phyloP scores from a whole-genome alignment of 179 eudicot species.

The Patellifolia procumbens region DNA sequence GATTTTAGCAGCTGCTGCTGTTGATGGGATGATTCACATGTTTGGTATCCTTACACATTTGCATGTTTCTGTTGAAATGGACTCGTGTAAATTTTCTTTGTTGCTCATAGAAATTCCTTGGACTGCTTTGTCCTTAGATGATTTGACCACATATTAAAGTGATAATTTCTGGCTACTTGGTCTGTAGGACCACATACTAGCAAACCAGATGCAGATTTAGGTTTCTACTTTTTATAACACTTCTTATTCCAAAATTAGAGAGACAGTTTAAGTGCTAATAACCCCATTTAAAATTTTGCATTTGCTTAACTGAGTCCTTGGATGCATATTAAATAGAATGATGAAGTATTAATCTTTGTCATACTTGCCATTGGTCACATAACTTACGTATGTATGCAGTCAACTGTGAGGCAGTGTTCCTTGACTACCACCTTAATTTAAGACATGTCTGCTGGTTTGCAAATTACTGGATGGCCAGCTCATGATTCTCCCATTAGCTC shows the following conservation, averaged over 20 bases:
- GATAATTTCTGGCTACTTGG: not conserved
- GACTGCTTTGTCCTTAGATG: constrained; percentile 4
- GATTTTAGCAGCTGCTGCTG: constrained; percentile 95
- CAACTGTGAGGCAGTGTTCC: constrained; percentile 31
- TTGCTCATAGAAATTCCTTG: constrained; percentile 1
- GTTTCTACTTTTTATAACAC: not conserved
- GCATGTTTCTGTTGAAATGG: constrained; percentile 5
- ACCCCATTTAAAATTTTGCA: not conserved
- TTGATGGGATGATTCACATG: constrained; percentile 97
- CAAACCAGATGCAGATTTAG: not conserved
- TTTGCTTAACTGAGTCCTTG: too few species aligned
- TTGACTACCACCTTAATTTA: constrained; percentile 51
- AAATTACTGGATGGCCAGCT: constrained; percentile 98
- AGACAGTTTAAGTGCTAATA: not conserved
- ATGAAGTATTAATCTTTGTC: not conserved
- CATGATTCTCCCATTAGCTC: constrained; percentile 92
- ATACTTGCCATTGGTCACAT: not conserved
- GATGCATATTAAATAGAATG: not conserved
- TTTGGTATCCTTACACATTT: constrained; percentile 82
- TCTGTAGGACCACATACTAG: not conserved
- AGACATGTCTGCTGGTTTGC: constrained; percentile 96
- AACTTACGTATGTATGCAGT: constrained; percentile 4
- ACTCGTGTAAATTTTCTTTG: not conserved
- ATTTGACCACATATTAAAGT: not conserved
- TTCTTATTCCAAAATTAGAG: constrained; percentile 1